phyloP scores from a whole-genome alignment of 2,329 filamentous ascomycete genomes.

The Aspergillus chevalieri region DNA sequence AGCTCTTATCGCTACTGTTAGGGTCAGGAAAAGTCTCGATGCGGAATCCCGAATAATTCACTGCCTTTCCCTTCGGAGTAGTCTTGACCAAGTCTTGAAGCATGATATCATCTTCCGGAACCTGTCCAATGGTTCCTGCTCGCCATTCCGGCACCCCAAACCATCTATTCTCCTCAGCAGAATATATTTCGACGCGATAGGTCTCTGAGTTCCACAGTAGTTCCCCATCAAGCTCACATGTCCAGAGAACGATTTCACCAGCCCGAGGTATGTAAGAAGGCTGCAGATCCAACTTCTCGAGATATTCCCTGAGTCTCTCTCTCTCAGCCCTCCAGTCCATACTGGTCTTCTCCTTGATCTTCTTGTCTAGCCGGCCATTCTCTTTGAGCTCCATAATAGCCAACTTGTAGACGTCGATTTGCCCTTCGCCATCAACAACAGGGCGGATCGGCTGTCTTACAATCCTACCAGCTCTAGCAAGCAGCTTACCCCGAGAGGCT shows the following conservation, averaged over 20 bases:
- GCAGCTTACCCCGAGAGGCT: not conserved
- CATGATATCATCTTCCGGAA: conserved; percentile 38
- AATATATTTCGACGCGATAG: conserved; percentile 28
- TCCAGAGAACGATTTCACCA: conserved; percentile 55
- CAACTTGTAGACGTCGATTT: conserved; percentile 48
- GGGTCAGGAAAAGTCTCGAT: conserved; percentile 53
- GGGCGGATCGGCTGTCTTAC: conserved; percentile 6
- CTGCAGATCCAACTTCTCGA: conserved; percentile 39
- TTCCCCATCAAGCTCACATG: conserved; percentile 28
- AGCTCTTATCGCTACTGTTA: conserved; percentile 45
- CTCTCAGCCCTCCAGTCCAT: conserved; percentile 54
- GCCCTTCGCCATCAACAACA: conserved; percentile 46
- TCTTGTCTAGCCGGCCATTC: conserved; percentile 35
- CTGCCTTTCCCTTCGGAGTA: conserved; percentile 32
- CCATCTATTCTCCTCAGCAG: conserved; percentile 25
- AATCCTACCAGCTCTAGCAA: conserved; percentile 1
- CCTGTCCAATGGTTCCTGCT: conserved; percentile 51
- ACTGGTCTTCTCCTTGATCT: conserved; percentile 45
- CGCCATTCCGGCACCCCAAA: conserved; percentile 46
- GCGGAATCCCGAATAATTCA: conserved; percentile 51
- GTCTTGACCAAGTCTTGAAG: conserved; percentile 44
- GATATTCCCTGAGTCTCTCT: conserved; percentile 34
- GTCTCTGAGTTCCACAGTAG: conserved; percentile 30
- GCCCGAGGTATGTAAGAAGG: conserved; percentile 49
- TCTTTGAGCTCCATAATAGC: conserved; percentile 45